Evolutionary conservation across 108 stramenopile species (phyloP), one percentile per base, ranked within the genome.

Genomic region (Skeletonema menzelii): DNA sequence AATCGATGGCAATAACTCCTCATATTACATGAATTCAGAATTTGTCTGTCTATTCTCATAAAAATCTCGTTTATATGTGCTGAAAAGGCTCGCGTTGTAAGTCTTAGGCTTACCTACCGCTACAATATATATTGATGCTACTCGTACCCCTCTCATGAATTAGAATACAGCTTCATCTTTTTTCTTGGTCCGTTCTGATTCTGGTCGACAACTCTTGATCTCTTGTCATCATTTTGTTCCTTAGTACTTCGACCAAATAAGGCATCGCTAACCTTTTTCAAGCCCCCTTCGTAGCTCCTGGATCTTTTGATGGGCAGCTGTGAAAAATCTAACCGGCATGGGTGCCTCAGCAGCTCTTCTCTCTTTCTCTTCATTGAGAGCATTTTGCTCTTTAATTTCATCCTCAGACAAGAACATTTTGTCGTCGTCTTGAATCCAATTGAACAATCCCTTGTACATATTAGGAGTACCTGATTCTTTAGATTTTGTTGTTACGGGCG

Each of bases 261-360:
- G n/a, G 49, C 5, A 66, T 75, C 59, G 22, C 67, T 62, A 32
- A 68, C 65, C 59, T 27, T 66, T 42, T 75, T 67, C 35, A 75
- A 49, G 3, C 58, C 44, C 7, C 37, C 2, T 38, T 38, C 40
- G 44, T 28, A 27, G 61, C 67, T 8, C n/a, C n/a, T n/a, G n/a
- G n/a, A n/a, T n/a, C n/a, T n/a, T n/a, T n/a, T n/a, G n/a, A n/a
- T n/a, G n/a, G n/a, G 44, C 42, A 27, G 61, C 67, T 8, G 76
- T 77, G 31, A 77, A 77, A 37, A 77, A 69, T 19, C 69, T 38
- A 12, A 69, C 15, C n/a, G 76, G 76, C 76, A 77, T 77, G 44
- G 76, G 76, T 34, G 63, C 76, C 28, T 77, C 56, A 0, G 57
- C 56, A 13, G 4, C 20, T 58, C 56, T 37, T n/a, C 67, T 22